Conservation (phyloP, 257 asterid genomes). For the Catharanthus roseus region DNA sequence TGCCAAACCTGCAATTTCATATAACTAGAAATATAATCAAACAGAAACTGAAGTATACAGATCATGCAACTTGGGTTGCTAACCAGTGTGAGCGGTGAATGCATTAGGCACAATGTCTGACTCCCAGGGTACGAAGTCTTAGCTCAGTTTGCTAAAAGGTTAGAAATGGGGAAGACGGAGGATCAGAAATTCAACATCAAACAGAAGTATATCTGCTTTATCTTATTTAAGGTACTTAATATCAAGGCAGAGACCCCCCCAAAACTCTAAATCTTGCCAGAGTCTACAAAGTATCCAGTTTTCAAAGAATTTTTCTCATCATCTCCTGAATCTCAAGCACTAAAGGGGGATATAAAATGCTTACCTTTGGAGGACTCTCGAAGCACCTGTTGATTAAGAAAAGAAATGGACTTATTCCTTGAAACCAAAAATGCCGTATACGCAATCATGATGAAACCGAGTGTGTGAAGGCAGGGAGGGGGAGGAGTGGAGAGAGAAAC, state of each 20-base stretch:
- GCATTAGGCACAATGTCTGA: background rate
- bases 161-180: background rate
- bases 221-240: background rate
- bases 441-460: too few relatives aligned
- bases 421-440: background rate
- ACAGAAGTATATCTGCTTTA: background rate
- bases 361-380: conserved; percentile 70
- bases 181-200: background rate
- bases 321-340: background rate
- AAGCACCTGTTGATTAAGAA: conserved; percentile 49
- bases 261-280: background rate
- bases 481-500: too few relatives aligned
- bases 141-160: background rate
- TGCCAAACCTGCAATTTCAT: conserved; percentile 56
- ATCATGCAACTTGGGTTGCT: background rate
- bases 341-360: conserved; percentile 11
- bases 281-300: background rate
- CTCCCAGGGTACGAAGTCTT: background rate
- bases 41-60: conserved; percentile 1
- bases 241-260: too few relatives aligned
- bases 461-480: too few relatives aligned
- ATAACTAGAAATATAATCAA: background rate
- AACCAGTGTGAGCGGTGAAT: background rate
- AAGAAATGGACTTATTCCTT: conserved; percentile 13
- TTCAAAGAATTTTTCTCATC: background rate